phyloP scores from a whole-genome alignment of 2,329 filamentous ascomycete genomes.

The Cladorrhinum sp. region DNA sequence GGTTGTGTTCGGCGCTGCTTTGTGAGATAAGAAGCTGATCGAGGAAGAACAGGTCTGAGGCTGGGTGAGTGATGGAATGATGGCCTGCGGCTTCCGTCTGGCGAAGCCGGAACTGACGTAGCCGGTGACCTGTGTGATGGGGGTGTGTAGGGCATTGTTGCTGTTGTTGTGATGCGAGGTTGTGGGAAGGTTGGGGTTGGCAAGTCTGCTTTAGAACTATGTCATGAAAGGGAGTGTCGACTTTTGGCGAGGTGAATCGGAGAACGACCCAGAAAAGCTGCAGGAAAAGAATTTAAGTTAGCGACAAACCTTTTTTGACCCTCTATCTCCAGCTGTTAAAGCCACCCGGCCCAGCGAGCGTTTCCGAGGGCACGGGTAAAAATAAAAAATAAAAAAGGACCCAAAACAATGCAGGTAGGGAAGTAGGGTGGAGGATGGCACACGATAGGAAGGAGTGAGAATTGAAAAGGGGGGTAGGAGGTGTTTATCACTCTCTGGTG shows the following conservation, averaged over 20 bases:
- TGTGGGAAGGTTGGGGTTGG: neutral
- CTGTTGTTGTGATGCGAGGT: neutral
- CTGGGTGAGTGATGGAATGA: slow-evolving; percentile 46
- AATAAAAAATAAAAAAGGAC: too few relatives aligned
- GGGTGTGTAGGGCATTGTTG: slow-evolving; percentile 80
- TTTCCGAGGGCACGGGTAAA: neutral
- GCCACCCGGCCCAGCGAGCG: neutral
- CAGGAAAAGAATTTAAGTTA: slow-evolving; percentile 7
- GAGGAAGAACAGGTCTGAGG: slow-evolving; percentile 54
- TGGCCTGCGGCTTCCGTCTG: slow-evolving; percentile 55
- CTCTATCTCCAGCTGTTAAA: neutral
- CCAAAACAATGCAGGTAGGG: neutral
- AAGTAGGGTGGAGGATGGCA: neutral
- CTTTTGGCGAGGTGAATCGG: neutral
- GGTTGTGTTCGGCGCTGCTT: slow-evolving; percentile 61
- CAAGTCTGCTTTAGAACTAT: slow-evolving; percentile 9
- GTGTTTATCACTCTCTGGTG: neutral
- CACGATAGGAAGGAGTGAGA: neutral
- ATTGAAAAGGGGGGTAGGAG: too few relatives aligned
- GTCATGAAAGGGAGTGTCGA: slow-evolving; percentile 20
- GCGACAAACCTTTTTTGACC: neutral
- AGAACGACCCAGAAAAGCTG: slow-evolving; percentile 5
- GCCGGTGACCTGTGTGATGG: slow-evolving; percentile 65
- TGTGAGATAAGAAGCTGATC: slow-evolving; percentile 64
- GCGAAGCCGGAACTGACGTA: slow-evolving; percentile 55